Evolutionary conservation across 805 yeast genomes (phyloP).

Genomic region (Yarrowia osloensis): DNA sequence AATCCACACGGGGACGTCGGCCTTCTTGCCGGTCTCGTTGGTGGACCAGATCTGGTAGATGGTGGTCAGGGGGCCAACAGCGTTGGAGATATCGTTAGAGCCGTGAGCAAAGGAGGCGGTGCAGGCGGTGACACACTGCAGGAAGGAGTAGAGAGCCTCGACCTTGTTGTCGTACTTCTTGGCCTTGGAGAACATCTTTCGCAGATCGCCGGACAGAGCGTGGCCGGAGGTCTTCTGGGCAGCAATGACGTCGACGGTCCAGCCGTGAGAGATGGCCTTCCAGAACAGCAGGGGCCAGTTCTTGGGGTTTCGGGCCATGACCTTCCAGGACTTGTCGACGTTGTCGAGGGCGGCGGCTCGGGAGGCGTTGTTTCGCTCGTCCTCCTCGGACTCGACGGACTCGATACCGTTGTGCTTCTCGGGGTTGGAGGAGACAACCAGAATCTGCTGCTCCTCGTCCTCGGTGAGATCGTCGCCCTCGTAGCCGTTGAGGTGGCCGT

Average conservation of each 20-base stretch:
- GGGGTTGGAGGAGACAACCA: conserved; percentile 22
- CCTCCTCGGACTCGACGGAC: conserved; percentile 32
- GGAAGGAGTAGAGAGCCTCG: conserved; percentile 65
- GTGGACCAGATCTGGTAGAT: conserved; percentile 63
- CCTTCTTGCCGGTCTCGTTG: conserved; percentile 49
- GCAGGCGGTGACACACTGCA: conserved; percentile 72
- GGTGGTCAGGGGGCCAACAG: conserved; percentile 73
- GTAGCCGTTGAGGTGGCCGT: conserved; percentile 27
- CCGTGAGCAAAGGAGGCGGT: conserved; percentile 85
- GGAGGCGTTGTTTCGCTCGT: conserved; percentile 41
- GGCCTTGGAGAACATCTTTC: conserved; percentile 56
- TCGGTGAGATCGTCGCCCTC: conserved; percentile 31
- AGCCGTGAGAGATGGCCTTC: conserved; percentile 59
- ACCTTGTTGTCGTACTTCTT: conserved; percentile 69
- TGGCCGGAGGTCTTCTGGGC: conserved; percentile 41
- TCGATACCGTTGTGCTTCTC: conserved; percentile 29
- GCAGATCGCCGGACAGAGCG: conserved; percentile 51
- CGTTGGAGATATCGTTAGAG: conserved; percentile 76
- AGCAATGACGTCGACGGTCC: conserved; percentile 61
- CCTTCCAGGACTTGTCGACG: conserved; percentile 33
- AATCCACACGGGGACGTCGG: conserved; percentile 72
- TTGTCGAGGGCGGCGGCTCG: conserved; percentile 25
- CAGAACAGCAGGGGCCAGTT: conserved; percentile 57
- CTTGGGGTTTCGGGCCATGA: conserved; percentile 46
- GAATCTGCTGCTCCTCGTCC: conserved; percentile 30